Conservation (phyloP, 169 alveolate genomes). For the Eimeria praecox region DNA sequence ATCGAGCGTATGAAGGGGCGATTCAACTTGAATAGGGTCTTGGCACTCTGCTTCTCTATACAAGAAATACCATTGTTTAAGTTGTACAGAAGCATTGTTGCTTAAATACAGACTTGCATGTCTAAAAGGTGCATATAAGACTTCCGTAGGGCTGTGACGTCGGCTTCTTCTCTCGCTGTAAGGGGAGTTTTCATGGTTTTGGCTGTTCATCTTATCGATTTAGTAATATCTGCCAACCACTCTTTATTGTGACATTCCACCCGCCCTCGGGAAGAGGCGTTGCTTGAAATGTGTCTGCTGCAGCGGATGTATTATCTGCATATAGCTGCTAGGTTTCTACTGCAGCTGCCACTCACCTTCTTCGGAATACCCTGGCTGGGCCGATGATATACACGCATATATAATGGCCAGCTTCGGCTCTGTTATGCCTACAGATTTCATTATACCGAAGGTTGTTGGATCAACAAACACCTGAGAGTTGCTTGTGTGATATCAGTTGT, state of each 20-base stretch:
- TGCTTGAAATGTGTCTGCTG: slow-evolving; percentile 35
- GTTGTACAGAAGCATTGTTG: no score
- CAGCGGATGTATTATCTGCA: not conserved
- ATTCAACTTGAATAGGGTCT: not conserved
- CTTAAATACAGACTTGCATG: slow-evolving; percentile 19
- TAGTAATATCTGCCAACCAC: not conserved
- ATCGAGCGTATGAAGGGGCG: not conserved
- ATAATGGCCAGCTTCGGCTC: slow-evolving; percentile 60
- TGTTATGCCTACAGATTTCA: slow-evolving; percentile 13
- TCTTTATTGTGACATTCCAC: slow-evolving; percentile 44
- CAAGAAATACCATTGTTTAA: not conserved
- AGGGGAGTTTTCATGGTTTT: not conserved
- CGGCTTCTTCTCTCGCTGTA: slow-evolving; percentile 43
- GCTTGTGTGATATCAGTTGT: not conserved
- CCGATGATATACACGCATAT: slow-evolving; percentile 14
- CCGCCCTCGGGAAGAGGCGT: slow-evolving; percentile 25
- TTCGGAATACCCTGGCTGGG: not conserved
- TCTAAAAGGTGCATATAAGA: slow-evolving; percentile 38
- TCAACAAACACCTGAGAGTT: slow-evolving; percentile 39
- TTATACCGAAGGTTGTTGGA: slow-evolving; percentile 42
- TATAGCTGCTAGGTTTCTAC: not conserved
- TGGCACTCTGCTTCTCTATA: slow-evolving; percentile 70
- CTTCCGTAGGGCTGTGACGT: slow-evolving; percentile 25
- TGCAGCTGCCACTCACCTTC: not conserved
- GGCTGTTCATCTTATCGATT: not conserved